Evolutionary conservation across 805 yeast species (phyloP).

Genomic region (Wickerhamiella sergipiensis): DNA sequence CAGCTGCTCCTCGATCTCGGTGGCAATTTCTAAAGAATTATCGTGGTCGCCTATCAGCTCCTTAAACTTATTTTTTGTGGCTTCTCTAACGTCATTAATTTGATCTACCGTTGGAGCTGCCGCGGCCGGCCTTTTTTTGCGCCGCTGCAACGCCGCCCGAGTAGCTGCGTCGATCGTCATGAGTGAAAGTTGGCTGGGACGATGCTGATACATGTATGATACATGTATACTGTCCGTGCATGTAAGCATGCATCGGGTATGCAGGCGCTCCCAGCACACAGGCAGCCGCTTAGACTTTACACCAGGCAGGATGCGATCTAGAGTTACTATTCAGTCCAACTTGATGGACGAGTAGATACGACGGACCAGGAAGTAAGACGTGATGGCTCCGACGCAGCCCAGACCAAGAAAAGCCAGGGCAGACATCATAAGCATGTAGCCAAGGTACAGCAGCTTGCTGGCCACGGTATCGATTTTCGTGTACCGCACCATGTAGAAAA

Average conservation of each 20-base stretch:
- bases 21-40: constrained; percentile 10
- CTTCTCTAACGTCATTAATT: constrained; percentile 8
- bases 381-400: constrained; percentile 75
- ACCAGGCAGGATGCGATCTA: no score
- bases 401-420: constrained; percentile 63
- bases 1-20: constrained; percentile 18
- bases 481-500: constrained; percentile 32
- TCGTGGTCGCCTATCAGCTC: constrained; percentile 7
- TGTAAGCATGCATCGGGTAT: no score
- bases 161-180: constrained; percentile 8
- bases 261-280: no score
- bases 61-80: constrained; percentile 9
- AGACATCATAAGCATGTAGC: constrained; percentile 67
- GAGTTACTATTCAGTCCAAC: constrained; percentile 47
- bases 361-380: constrained; percentile 60
- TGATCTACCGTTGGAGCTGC: constrained; percentile 2
- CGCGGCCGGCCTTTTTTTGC: constrained; percentile 4
- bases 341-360: constrained; percentile 75
- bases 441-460: constrained; percentile 66
- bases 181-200: no score
- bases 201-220: no score
- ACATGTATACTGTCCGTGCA: no score
- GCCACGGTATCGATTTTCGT: constrained; percentile 63
- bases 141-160: constrained; percentile 6
- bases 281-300: no score